phyloP scores from a whole-genome alignment of 345 rosid species.

The Eucalyptus lansdowneana region DNA sequence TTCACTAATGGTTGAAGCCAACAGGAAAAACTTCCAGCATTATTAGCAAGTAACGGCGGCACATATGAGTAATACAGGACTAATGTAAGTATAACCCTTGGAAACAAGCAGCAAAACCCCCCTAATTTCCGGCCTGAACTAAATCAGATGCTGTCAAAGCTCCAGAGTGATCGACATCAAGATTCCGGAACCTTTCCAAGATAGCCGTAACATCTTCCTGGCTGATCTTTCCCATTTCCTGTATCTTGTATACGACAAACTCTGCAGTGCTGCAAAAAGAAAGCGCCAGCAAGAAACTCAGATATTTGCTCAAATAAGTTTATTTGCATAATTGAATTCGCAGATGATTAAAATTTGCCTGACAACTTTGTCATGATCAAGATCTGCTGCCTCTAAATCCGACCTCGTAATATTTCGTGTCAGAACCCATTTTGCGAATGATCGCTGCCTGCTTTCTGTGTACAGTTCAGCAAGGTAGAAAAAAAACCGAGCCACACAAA shows the following conservation, averaged over 20 bases:
- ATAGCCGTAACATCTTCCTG: constrained; percentile 18
- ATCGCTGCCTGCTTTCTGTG: constrained; percentile 16
- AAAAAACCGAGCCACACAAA: constrained; percentile 43
- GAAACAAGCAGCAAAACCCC: background rate
- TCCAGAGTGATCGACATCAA: constrained; percentile 37
- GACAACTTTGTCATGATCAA: constrained; percentile 31
- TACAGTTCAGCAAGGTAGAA: constrained; percentile 35
- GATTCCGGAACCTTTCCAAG: constrained; percentile 25
- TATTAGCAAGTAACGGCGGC: background rate
- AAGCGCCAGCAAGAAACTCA: background rate
- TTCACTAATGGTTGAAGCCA: background rate
- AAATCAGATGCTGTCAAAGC: constrained; percentile 25
- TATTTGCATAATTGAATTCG: background rate
- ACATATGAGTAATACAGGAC: background rate
- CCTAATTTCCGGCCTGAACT: background rate
- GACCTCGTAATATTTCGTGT: constrained; percentile 7
- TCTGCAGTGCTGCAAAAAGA: constrained; percentile 23
- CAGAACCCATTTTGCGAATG: constrained; percentile 13
- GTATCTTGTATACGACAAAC: constrained; percentile 21
- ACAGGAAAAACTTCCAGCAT: background rate
- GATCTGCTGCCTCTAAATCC: constrained; percentile 38
- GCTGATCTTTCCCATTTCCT: constrained; percentile 39
- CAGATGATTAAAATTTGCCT: constrained; percentile 2
- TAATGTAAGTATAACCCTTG: background rate
- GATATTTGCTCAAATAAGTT: background rate